Evolutionary conservation across 441 rosid genomes (phyloP).

Genomic region (Croton laevigatus): DNA sequence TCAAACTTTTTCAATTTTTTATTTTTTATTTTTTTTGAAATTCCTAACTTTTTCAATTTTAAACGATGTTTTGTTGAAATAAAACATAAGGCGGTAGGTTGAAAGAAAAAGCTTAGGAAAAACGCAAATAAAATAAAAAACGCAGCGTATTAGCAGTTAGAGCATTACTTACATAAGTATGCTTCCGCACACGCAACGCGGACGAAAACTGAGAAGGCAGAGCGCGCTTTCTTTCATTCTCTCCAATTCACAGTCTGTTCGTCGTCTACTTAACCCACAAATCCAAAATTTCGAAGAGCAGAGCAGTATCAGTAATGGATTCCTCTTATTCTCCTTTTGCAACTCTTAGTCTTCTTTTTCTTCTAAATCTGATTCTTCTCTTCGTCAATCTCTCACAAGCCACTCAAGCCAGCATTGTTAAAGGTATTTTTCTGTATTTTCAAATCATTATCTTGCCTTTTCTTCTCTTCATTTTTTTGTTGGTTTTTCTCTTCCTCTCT

Average conservation of each 20-base stretch:
- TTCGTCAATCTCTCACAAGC: constrained; percentile 21
- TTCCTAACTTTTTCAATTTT: no score
- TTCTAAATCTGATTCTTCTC: constrained; percentile 12
- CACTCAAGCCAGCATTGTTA: constrained; percentile 16
- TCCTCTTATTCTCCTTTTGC: constrained; percentile 8
- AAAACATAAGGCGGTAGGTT: no score
- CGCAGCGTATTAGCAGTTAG: not conserved
- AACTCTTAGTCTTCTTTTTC: constrained; percentile 17
- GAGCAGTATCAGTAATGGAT: constrained; percentile 5
- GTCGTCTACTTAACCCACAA: not conserved
- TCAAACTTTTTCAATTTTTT: no score
- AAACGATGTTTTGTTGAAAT: no score
- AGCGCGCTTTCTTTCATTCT: not conserved
- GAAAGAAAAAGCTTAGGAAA: not conserved
- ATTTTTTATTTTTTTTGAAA: no score
- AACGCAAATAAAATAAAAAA: not conserved
- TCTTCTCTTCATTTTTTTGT: no score
- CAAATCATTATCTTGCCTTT: no score
- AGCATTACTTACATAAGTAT: not conserved
- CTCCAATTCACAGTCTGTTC: no score
- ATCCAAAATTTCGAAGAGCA: not conserved
- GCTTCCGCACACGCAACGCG: not conserved
- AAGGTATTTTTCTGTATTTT: constrained; percentile 22
- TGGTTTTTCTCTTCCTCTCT: no score
- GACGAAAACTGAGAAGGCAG: not conserved